phyloP scores from a whole-genome alignment of 805 yeast species.

The Starmerella roubikii region DNA sequence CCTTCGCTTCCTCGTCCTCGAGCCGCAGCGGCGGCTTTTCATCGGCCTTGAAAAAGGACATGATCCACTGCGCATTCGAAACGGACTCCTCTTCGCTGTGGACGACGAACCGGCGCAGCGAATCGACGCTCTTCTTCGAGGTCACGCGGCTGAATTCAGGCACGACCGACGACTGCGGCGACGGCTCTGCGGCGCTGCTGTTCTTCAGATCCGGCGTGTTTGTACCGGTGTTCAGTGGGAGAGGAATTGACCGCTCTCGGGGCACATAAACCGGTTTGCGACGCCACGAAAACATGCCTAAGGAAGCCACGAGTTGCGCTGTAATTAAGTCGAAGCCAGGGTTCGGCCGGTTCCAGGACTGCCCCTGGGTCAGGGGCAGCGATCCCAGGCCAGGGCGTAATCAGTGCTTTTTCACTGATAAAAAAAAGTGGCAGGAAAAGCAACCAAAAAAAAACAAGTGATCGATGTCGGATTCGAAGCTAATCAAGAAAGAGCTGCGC shows the following conservation, averaged over 20 bases:
- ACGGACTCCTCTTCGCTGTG: neutral
- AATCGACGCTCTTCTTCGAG: neutral
- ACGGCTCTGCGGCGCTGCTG: slow-evolving; percentile 1
- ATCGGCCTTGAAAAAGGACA: neutral
- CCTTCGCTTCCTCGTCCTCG: too few relatives aligned
- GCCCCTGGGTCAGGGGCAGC: too few relatives aligned
- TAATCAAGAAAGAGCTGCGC: slow-evolving; percentile 20
- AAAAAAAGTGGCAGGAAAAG: neutral
- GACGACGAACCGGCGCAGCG: neutral
- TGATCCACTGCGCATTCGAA: neutral
- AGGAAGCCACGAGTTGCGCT: too few relatives aligned
- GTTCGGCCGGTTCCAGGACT: too few relatives aligned
- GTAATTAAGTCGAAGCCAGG: too few relatives aligned
- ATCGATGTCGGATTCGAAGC: neutral
- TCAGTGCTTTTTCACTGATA: too few relatives aligned
- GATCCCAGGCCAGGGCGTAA: neutral
- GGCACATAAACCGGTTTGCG: neutral
- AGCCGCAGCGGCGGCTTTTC: too few relatives aligned
- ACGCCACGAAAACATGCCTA: slow-evolving; percentile 2
- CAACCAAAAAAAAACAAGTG: neutral
- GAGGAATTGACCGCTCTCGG: slow-evolving; percentile 2
- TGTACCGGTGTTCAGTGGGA: neutral
- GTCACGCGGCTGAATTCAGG: slow-evolving; percentile 3
- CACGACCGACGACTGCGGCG: neutral
- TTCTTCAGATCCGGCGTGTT: slow-evolving; percentile 1